phyloP scores from a whole-genome alignment of 805 yeast species.

The Lipomyces starkeyi region DNA sequence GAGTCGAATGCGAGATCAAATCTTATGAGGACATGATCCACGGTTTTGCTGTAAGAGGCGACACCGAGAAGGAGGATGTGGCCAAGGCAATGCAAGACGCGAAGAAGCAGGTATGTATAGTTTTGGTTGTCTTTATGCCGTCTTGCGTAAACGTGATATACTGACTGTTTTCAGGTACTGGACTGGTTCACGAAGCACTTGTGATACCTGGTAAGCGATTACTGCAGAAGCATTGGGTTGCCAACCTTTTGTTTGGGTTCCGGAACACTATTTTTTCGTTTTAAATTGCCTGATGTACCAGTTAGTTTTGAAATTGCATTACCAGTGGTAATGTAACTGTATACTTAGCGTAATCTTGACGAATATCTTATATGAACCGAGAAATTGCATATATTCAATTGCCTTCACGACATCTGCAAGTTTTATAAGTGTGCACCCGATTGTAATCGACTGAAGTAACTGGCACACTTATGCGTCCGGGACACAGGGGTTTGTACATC shows the following conservation, averaged over 20 bases:
- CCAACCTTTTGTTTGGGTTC: background rate
- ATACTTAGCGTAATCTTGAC: background rate
- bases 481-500: too few relatives aligned
- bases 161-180: slow-evolving; percentile 2
- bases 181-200: slow-evolving; percentile 3
- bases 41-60: slow-evolving; percentile 32
- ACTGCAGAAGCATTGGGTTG: background rate
- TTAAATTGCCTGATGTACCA: too few relatives aligned
- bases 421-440: too few relatives aligned
- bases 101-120: slow-evolving; percentile 15
- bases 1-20: slow-evolving; percentile 15
- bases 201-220: background rate
- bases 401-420: too few relatives aligned
- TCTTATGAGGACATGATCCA: slow-evolving; percentile 27
- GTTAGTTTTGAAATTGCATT: too few relatives aligned
- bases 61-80: slow-evolving; percentile 15
- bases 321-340: background rate
- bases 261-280: too few relatives aligned
- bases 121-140: background rate
- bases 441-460: too few relatives aligned
- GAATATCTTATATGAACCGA: background rate
- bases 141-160: background rate
- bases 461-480: too few relatives aligned
- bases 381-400: too few relatives aligned
- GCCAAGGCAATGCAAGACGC: slow-evolving; percentile 24